Evolutionary conservation across 2,329 filamentous ascomycete species (phyloP), one percentile per base, ranked within the genome.

Genomic region (Verticillium isaacii): DNA sequence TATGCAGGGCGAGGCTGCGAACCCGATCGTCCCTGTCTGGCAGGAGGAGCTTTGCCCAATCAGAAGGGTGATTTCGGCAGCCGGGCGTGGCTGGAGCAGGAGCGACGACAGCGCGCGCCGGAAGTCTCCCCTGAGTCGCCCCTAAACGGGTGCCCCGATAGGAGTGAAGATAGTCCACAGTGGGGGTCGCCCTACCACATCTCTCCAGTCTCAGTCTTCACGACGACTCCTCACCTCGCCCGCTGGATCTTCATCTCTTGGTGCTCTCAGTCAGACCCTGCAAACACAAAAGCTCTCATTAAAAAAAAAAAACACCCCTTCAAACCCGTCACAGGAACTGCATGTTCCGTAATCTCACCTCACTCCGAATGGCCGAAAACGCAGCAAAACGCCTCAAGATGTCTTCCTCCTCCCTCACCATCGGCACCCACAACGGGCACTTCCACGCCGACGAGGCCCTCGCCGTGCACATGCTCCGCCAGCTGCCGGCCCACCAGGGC

Each of bases 371-470:
- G 88, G 82, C 88, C 70, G 85, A 91, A 82, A 85, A 81, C 73
- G 84, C 88, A 71, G 79, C 89, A 65, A 98, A 98, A 80, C 89
- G 91, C 76, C 79, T 96, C 75, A 97, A 96, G 84, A 91, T 89
- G 69, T 58, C 56, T 6, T 65, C 64, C 57, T 63, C 64, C 57
- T 63, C 64, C 56, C 59, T 66, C 82, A 85, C 63, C 69, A 96
- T 97, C 74, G 95, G 93, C 72, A 99, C 95, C 34, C 95, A 99
- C 85, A 97, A 90, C 79, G 95, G 95, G 68, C 93, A 97, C 82
- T 99, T 99, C 85, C 95, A 99, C 81, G 95, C 95, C 75, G 95
- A 99, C 77, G 95, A 99, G 81, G 94, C 95, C 64, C 87, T 99
- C 54, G 95, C 95, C 62, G 93, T 99, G 66, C 93, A 96, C 82